Base-by-base conservation (phyloP, 176 grass and related monocot genomes). In the Aegilops umbellulata region DNA sequence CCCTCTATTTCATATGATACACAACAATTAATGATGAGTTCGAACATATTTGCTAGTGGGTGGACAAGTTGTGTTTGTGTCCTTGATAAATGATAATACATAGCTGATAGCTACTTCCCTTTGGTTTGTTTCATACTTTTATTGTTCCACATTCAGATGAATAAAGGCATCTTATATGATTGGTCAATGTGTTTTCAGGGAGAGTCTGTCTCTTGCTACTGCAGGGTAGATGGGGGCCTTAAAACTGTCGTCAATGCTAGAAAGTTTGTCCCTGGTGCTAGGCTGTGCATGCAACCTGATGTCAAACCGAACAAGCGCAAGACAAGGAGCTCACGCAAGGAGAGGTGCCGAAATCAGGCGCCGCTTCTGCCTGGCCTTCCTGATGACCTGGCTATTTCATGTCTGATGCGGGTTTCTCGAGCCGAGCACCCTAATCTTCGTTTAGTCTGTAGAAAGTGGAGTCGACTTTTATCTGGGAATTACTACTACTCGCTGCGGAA, bases 311-410 rank as follows among this genome's bases (percentile, higher is more conserved):
- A 84, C 76, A 87, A 89, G 20, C 88, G 79, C 51, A 92, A 90
- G 30, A 53, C 84, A 24, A 87, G 85, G 79, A 93, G 70, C 76
- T 93, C 93, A 61, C 89, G 93, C 60, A 93, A 80, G 65, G 95
- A 98, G 53, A 87, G 91, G 53, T 82, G 30, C 15, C 83, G 86
- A 65, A 69, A 60, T 65, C 95, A 90, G 60, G 75, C 91, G 11
- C 93, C 95, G 72, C 85, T 98, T 36, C 77, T 98, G 22, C 93
- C 95, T 89, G 93, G 95, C 79, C 91, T 98, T 60, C 95, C 95
- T 65, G 95, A 98, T 74, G 95, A 98, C 86, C 83, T 98, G 44
- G 95, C 95, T 51, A 91, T 98, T 87, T 89, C 89, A 62, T 98
- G 95, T 77, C 85, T 98, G 36, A 90, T 98, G 79, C 86, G 95